These are phyloP conservation scores for Erigeron philadelphicus DNA, from an alignment of 140 eudicot species.

Conservation along the genomic window DNA sequence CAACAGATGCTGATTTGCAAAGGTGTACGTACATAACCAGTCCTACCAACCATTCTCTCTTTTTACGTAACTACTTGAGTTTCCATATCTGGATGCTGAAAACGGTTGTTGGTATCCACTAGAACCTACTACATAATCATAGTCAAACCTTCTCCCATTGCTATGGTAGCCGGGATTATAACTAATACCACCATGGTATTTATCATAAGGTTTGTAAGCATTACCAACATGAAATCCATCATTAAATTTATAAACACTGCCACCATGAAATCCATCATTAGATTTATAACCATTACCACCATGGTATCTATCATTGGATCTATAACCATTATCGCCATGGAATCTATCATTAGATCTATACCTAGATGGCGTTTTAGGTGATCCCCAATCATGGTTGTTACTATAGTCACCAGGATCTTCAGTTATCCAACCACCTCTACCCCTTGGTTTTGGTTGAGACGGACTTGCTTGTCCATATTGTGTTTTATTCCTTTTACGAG, in stretches of 20 bases:
- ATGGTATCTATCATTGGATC: conserved; percentile 24
- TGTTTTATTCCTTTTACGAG: conserved; percentile 41
- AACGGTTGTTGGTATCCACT: conserved; percentile 42
- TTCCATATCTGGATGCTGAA: conserved; percentile 62
- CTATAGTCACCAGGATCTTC: conserved; percentile 25
- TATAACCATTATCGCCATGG: neutral
- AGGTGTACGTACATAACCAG: conserved; percentile 5
- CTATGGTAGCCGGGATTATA: conserved; percentile 31
- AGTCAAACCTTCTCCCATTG: conserved; percentile 32
- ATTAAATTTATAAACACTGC: neutral
- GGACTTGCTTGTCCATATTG: conserved; percentile 33
- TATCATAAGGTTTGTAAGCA: conserved; percentile 2
- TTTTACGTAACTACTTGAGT: conserved; percentile 35
- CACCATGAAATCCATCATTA: conserved; percentile 22
- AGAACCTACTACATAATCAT: conserved; percentile 31
- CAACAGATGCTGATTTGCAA: conserved; percentile 9
- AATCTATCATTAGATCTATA: too few species aligned
- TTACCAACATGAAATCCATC: conserved; percentile 1
- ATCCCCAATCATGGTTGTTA: conserved; percentile 26
- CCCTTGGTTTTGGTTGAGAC: conserved; percentile 48
- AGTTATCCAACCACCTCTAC: conserved; percentile 35
- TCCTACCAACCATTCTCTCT: conserved; percentile 48
- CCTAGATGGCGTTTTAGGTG: conserved; percentile 21
- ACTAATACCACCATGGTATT: conserved; percentile 16
- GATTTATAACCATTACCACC: conserved; percentile 17